Evolutionary conservation across 2,329 filamentous ascomycete species (phyloP), one percentile per base, ranked within the genome.

Genomic region (Aspergillus pseudoterreus): DNA sequence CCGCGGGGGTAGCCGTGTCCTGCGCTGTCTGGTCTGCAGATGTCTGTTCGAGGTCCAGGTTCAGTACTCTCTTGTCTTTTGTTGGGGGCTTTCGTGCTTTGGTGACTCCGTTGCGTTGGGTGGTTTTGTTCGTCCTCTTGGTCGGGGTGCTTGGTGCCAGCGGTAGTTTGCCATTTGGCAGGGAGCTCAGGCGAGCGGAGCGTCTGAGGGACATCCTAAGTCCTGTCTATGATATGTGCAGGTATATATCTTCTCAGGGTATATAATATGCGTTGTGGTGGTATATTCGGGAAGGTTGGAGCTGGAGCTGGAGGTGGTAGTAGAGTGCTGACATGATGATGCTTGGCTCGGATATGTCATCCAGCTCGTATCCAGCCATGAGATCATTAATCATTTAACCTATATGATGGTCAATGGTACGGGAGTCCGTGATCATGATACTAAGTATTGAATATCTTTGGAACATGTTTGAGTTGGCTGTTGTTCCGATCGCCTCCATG

Each of bases 191-290:
- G 42, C 80, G 75, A 39, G 76, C 67, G 43, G 80, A 82, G 49
- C 80, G 77, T 56, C 80, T 67, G 10, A 81, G 66, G 36, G 78
- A 75, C 80, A 82, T 82, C 45, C 43, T 60, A 24, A 38, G 15
- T 4, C 21, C 19, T 45, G 19, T 33, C 11, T 22, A 45, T 35
- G 36, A 19, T 11, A 30, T 15, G 14, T 27, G 10, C 32, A 12
- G 27, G 32, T 24, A 12, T 48, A 48, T 43, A 33, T 14, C 22
- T n/a, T 14, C 41, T 22, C 22, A 11, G 12, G 35, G 24, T 41
- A 42, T 35, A 48, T 32, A 4, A 42, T 39, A 52, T 43, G 6
- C 6, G 19, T 48, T 43, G 32, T 32, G 32, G 24, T 30, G 42
- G 19, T 42, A 32, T n/a, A 42, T 33, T 17, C 24, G 15, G 10